Evolutionary conservation across 495 filamentous ascomycete genomes (phyloP).

Genomic region (Halenospora varia): DNA sequence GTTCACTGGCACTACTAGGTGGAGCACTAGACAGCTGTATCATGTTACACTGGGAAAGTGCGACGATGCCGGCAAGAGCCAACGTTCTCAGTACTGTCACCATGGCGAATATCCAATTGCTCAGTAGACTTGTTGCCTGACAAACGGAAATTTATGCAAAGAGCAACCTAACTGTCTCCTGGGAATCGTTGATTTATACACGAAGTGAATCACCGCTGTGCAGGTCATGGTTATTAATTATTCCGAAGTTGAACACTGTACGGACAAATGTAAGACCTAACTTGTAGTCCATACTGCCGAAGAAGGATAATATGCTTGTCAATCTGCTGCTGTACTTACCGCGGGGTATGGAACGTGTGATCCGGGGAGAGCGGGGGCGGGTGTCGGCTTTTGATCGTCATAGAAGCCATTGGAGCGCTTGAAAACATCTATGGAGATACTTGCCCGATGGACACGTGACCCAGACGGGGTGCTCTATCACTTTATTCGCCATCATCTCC

Average conservation of each 20-base stretch:
- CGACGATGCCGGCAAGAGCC: too few species aligned
- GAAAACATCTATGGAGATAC: neutral
- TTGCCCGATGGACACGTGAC: too few species aligned
- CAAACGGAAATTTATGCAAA: too few species aligned
- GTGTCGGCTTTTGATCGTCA: neutral
- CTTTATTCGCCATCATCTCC: too few species aligned
- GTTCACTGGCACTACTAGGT: conserved; percentile 31
- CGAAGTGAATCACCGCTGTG: too few species aligned
- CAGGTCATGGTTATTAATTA: neutral
- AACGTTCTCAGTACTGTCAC: too few species aligned
- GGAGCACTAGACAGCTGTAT: neutral
- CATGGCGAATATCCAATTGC: too few species aligned
- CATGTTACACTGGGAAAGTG: neutral
- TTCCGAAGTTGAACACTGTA: neutral
- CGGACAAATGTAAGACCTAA: neutral
- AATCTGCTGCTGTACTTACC: neutral
- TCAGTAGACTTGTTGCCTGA: too few species aligned
- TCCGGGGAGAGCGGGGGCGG: neutral
- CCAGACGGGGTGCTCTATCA: too few species aligned
- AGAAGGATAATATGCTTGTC: neutral
- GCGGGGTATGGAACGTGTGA: neutral
- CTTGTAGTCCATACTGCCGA: neutral
- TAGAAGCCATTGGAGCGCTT: neutral
- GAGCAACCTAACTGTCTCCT: neutral
- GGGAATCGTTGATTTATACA: neutral